phyloP scores from a whole-genome alignment of 2,329 filamentous ascomycete genomes.

The Stemphylium beticola region DNA sequence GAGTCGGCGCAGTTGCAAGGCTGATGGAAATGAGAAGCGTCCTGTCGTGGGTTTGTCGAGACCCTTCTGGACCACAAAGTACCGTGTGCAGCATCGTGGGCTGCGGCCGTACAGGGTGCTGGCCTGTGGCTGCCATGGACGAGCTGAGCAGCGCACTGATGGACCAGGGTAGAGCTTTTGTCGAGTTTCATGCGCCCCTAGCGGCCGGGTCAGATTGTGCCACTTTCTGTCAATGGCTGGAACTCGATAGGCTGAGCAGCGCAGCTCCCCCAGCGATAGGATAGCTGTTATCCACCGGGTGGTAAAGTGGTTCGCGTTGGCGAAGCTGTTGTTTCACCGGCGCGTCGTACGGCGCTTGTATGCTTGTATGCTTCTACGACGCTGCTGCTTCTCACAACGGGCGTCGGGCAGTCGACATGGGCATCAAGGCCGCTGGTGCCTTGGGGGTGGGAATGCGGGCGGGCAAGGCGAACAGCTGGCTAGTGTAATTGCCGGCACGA shows the following conservation, averaged over 20 bases:
- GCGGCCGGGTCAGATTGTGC: constrained; percentile 15
- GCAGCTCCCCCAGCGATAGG: constrained; percentile 9
- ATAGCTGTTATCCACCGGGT: constrained; percentile 17
- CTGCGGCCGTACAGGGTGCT: not conserved
- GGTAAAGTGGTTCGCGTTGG: constrained; percentile 10
- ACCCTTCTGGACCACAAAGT: constrained; percentile 12
- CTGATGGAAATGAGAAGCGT: constrained; percentile 10
- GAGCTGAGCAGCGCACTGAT: constrained; percentile 14
- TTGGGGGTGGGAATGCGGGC: constrained; percentile 3
- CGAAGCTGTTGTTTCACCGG: constrained; percentile 20
- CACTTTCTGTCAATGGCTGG: not conserved
- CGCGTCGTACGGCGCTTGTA: constrained; percentile 17
- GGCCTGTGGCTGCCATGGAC: constrained; percentile 14
- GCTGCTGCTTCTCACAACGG: constrained; percentile 5
- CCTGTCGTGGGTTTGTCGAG: not conserved
- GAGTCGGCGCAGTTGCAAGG: constrained; percentile 7
- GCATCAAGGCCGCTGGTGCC: constrained; percentile 21
- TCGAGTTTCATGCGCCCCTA: constrained; percentile 28
- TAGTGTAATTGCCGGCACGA: constrained; percentile 24
- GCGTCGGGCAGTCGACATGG: constrained; percentile 14
- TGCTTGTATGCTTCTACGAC: not conserved
- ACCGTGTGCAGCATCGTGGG: constrained; percentile 5
- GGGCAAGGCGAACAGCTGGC: constrained; percentile 29
- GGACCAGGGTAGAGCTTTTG: constrained; percentile 12
- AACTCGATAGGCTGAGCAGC: constrained; percentile 15